Base-by-base conservation (phyloP, 2,329 filamentous ascomycete genomes). In the Arthroderma uncinatum region DNA sequence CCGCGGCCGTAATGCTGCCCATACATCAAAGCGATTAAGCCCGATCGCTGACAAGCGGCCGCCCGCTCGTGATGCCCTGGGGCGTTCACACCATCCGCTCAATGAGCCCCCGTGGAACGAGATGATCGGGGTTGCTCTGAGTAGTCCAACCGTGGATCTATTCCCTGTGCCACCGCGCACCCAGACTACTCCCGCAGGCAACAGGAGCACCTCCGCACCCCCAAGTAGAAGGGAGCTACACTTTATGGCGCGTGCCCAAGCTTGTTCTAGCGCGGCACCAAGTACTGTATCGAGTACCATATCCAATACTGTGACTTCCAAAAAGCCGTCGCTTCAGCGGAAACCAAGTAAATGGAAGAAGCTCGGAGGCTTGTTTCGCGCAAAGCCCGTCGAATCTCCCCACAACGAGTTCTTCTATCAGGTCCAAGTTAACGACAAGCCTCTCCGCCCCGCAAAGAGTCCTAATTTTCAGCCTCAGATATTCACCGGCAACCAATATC, bases 61-160 rank as follows among this genome's bases (percentile, higher is more conserved):
- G 25, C 12, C 25, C 16, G 47, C 40, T 25, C 40, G 19, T 28
- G 40, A 21, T 23, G 40, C 19, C 9, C 40, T 14, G 10, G 19
- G 10, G 23, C 40, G 40, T 21, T 47, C 40, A 8, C 21, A 25
- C 4, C 40, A 47, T 25, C 40, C 40, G 4, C 23, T 61, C 10
- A 62, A 63, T 19, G 58, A 60, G 36, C 60, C 62, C 33, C 58
- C 59, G 6, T 70, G 73, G 6, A 74, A 75, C 47, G 71, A 74
- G 60, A 76, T 74, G 63, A 89, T 90, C 60, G 87, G 87, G 8
- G 84, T 90, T 78, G 86, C 86, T 1, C 72, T 89, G 57, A 86
- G 86, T 33, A 89, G 85, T 64, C 86, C 86, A 23, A 73, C 76
- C 12, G 62, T 68, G 61, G 42, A 37, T n/a, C 28, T 36, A 37